phyloP scores from a whole-genome alignment of 2,329 filamentous ascomycete genomes.

The Aureobasidium leucospermi region DNA sequence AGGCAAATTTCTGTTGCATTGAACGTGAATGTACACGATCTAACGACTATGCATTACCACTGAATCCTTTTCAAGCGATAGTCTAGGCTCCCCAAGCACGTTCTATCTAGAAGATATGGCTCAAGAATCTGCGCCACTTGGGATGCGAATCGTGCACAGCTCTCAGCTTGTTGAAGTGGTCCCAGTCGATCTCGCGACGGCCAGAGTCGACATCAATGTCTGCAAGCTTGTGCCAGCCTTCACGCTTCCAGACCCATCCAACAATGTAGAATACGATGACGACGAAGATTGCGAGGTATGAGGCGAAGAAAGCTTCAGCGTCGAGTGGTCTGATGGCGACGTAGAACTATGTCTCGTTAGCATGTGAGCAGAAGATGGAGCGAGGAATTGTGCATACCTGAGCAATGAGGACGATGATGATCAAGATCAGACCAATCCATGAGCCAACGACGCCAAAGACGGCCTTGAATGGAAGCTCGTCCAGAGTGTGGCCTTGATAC shows the following conservation, averaged over 20 bases:
- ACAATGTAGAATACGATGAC: slow-evolving; percentile 47
- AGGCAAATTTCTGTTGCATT: no score
- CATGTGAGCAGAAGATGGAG: background rate
- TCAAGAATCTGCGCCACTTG: slow-evolving; percentile 36
- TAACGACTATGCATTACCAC: no score
- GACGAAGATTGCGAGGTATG: slow-evolving; percentile 47
- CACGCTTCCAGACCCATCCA: slow-evolving; percentile 58
- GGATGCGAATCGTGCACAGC: slow-evolving; percentile 46
- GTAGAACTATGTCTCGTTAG: slow-evolving; percentile 34
- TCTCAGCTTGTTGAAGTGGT: slow-evolving; percentile 51
- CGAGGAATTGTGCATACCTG: slow-evolving; percentile 37
- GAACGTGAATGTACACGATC: no score
- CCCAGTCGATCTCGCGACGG: slow-evolving; percentile 58
- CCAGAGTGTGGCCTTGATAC: slow-evolving; percentile 53
- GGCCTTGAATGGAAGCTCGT: slow-evolving; percentile 73
- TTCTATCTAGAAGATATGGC: slow-evolving; percentile 18
- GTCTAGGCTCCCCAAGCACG: no score
- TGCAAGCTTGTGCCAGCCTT: slow-evolving; percentile 49
- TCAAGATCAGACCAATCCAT: slow-evolving; percentile 70
- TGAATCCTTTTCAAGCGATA: no score
- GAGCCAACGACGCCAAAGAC: slow-evolving; percentile 74
- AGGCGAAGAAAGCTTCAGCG: slow-evolving; percentile 48
- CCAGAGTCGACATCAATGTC: slow-evolving; percentile 63
- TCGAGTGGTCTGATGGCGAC: slow-evolving; percentile 38
- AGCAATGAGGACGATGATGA: slow-evolving; percentile 65